Percentiles rank a stretch among this genome's conserved stretches.
phyloP scores from a whole-genome alignment of 2,329 filamentous ascomycete species.

The Botrytis porri region DNA sequence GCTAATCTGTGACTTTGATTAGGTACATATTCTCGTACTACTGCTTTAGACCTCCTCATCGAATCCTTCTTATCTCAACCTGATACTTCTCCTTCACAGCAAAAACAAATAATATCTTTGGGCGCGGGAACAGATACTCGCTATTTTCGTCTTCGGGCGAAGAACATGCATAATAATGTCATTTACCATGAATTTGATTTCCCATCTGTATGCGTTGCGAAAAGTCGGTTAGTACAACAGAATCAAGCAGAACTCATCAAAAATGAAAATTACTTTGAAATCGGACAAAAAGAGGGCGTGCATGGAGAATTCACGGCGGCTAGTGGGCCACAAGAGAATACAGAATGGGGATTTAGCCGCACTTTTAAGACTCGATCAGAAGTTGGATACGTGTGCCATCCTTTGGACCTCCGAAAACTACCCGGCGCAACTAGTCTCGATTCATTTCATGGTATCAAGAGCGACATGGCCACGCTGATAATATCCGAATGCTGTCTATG shows the following conservation, averaged over 20 bases:
- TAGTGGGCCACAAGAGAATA: conserved; percentile 20
- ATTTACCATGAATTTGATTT: conserved; percentile 95
- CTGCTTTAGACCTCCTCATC: conserved; percentile 76
- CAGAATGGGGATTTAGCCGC: conserved; percentile 35
- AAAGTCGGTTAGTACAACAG: conserved; percentile 26
- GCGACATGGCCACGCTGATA: conserved; percentile 71
- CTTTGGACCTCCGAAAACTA: conserved; percentile 39
- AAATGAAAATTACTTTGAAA: conserved; percentile 2
- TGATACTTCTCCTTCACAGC: conserved; percentile 23
- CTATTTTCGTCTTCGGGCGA: conserved; percentile 63
- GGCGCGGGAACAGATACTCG: conserved; percentile 94
- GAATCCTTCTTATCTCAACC: conserved; percentile 58
- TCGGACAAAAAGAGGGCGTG: background rate
- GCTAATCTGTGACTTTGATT: conserved; percentile 4
- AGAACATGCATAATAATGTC: conserved; percentile 42
- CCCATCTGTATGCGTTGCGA: conserved; percentile 65
- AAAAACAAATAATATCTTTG: conserved; percentile 81
- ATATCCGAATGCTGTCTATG: conserved; percentile 95
- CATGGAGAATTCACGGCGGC: conserved; percentile 36
- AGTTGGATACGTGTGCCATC: conserved; percentile 48
- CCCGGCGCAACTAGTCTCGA: conserved; percentile 22
- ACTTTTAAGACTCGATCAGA: conserved; percentile 23
- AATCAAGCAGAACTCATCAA: conserved; percentile 10
- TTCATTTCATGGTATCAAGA: conserved; percentile 47
- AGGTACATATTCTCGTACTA: conserved; percentile 93